Evolutionary conservation across 768 basidiomycete species (phyloP), one percentile per base, ranked within the genome.

Genomic region (Calocybe cyanea): DNA sequence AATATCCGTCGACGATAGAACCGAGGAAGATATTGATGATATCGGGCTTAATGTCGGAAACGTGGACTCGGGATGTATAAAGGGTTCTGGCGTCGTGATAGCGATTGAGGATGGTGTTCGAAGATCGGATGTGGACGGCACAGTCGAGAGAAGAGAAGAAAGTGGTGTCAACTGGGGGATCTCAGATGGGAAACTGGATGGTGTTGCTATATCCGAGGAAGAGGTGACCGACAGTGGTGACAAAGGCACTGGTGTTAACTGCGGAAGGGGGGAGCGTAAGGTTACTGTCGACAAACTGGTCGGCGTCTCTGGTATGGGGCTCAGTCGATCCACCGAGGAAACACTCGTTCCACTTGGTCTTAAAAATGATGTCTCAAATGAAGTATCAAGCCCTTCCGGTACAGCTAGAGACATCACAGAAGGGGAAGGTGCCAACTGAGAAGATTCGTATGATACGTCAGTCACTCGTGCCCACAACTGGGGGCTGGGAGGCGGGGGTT

Each of bases 361-460:
- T 57, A 89, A 66, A 59, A 85, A 72, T 0, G 87, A 88, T 0
- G 87, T 87, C 46, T 90, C 88, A 46, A 81, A 83, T 0, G 86
- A 88, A 0, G 57, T 65, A 51, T 90, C 88, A 7, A 56, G 65
- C 3, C 72, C 76, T 35, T 91, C 87, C 1, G 75, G 78, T 35
- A 88, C 59, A 19, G 69, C 71, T 17, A 76, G 46, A 3, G 76
- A 77, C 18, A 62, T 62, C 3, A 78, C 67, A 17, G 84, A 83
- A 14, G 84, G 85, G 2, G 89, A 88, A 0, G 87, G 81, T 4
- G 67, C 70, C 18, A 92, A 67, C n/a, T 85, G 66, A 1, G 86
- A 85, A 0, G 89, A 89, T 17, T 90, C 87, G 50, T 85, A 91
- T 0, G 88, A 84, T 8, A 71, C 58, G 43, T 87, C 80, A 0